These are phyloP conservation scores for Fraxinus anomala DNA, from an alignment of 257 asterid genomes.

Conservation along the genomic window DNA sequence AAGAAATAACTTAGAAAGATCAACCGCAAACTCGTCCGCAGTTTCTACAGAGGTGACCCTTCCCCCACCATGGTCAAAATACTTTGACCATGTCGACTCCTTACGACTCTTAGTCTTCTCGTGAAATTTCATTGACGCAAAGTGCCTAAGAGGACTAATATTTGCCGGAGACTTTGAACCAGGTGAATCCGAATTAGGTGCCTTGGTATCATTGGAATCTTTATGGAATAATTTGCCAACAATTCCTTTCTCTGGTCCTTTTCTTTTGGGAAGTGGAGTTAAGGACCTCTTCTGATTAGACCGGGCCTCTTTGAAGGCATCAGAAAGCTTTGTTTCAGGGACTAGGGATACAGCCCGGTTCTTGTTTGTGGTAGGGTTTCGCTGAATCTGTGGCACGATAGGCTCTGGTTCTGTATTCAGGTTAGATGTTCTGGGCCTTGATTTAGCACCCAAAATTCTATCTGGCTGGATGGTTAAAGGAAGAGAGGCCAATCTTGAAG, in stretches of 20 bases:
- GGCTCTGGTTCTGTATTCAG: slow-evolving; percentile 38
- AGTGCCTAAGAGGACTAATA: slow-evolving; percentile 51
- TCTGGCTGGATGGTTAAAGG: slow-evolving; percentile 43
- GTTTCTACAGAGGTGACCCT: slow-evolving; percentile 66
- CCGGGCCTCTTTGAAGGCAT: slow-evolving; percentile 77
- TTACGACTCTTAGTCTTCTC: slow-evolving; percentile 50
- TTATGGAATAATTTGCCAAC: slow-evolving; percentile 38
- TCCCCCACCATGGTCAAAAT: slow-evolving; percentile 69
- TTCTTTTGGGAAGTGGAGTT: slow-evolving; percentile 58
- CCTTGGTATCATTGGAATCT: slow-evolving; percentile 36
- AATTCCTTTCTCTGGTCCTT: slow-evolving; percentile 43
- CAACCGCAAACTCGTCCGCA: slow-evolving; percentile 50
- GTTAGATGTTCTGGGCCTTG: slow-evolving; percentile 36
- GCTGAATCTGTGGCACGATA: slow-evolving; percentile 44
- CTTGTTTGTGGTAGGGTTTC: slow-evolving; percentile 44
- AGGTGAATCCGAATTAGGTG: slow-evolving; percentile 22
- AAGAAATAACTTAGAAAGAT: slow-evolving; percentile 57
- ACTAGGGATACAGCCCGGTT: slow-evolving; percentile 73
- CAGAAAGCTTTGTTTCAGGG: slow-evolving; percentile 63
- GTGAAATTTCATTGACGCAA: slow-evolving; percentile 44
- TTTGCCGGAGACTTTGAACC: slow-evolving; percentile 39
- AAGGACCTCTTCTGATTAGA: slow-evolving; percentile 59
- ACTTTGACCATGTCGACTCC: slow-evolving; percentile 67
- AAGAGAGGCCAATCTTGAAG: slow-evolving; percentile 55
- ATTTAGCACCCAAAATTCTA: slow-evolving; percentile 34